Base-by-base conservation (phyloP, 2,329 filamentous ascomycete genomes). In the Colletotrichum lupini region DNA sequence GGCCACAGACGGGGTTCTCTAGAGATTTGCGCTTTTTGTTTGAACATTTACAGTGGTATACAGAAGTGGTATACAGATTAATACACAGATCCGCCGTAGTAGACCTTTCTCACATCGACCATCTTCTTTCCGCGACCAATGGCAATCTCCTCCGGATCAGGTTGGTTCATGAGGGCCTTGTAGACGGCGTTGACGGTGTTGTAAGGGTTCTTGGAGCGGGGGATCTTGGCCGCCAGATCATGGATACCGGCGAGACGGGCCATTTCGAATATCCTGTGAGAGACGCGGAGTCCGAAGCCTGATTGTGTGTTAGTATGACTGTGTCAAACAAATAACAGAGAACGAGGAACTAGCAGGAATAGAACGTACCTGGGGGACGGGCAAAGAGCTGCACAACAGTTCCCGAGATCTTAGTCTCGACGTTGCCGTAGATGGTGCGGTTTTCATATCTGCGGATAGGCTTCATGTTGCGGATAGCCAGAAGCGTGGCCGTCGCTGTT, bases 271-370 rank as follows among this genome's bases (percentile, higher is more conserved):
- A 99, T 96, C 76, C 95, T 91, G 81, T 94, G 91, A 78, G 97
- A 95, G 81, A 94, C 95, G 79, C 97, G 94, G 77, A 98, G 92
- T 80, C 97, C 97, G 79, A 98, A 99, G 73, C 97, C 97, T 98
- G 22, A 22, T 3, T 6, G 7, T 63, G 22, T 63, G 46, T 68
- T 3, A 68, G 30, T n/a, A 22, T 63, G 12, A 26, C 1, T 14
- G 7, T 22, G 24, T 53, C 30, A 35, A 64, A 26, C 9, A 55
- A 61, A 56, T 22, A 52, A 42, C 7, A 37, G 59, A 53, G 68
- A 63, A 53, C n/a, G 28, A 60, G 32, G 14, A 11, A 46, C 56
- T 9, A 5, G 42, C 19, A 22, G 8, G 8, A 19, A 3, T 22
- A 49, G 42, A 62, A 84, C 91, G 79, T 90, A 98, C 97, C 97